Base-by-base conservation (phyloP, 2,329 filamentous ascomycete species). In the Pyricularia pennisetigena region DNA sequence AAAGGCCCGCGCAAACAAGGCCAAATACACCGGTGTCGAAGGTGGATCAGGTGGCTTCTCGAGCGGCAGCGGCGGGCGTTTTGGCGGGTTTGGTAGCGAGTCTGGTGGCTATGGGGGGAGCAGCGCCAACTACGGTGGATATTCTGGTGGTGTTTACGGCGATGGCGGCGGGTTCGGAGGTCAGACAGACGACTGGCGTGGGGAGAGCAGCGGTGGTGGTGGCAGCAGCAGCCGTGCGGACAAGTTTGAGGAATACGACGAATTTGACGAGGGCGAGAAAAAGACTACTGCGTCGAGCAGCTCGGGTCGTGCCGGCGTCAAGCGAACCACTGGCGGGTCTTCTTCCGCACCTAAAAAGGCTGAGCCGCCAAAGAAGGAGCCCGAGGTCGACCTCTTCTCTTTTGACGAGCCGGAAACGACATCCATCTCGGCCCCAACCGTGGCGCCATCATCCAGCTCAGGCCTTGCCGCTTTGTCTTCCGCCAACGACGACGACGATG, bases 191-290 rank as follows among this genome's bases (percentile, higher is more conserved):
- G 90, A 92, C 67, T 96, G 90, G 79, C 85, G 88, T 69, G 88
- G 92, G 72, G 79, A 83, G 20, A 80, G 86, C 69, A 65, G 29
- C 64, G 88, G 66, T 9, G 66, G 66, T n/a, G 65, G 49, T 14
- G 88, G 92, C 72, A 79, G 83, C 26, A 81, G 86, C 69, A 83
- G 82, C 73, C 82, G 89, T 69, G 82, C 84, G 68, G 93, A 96
- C 72, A 87, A 90, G 71, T 99, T 97, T 73, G 94, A 98, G 73
- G 95, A 97, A 79, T 99, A 99, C 75, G 94, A 99, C 76, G 95
- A 99, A 79, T 94, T 90, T 74, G 94, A 98, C 68, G 95, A 97
- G 74, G 92, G 85, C 59, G 79, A 83, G 41, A 75, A 79, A 68
- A 81, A 81, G 28, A 68, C 73, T 4, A 83, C 84, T 65, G 80